Evolutionary conservation across 345 rosid genomes (phyloP).

Genomic region (Linum usitatissimum): DNA sequence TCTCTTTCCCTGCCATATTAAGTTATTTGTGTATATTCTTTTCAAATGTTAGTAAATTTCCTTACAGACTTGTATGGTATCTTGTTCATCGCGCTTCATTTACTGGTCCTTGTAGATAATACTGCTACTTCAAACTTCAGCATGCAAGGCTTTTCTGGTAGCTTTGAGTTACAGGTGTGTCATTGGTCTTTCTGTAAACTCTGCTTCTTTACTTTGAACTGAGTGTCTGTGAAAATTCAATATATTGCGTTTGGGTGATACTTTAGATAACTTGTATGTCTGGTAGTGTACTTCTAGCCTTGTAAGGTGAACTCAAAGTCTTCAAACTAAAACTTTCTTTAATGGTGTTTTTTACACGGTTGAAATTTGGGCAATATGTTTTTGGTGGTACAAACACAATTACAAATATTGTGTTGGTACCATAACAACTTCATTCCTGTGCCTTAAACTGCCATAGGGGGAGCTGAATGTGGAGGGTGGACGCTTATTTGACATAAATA

Average conservation of each 20-base stretch:
- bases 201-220: background rate
- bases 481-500: constrained; percentile 68
- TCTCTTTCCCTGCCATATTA: background rate
- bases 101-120: constrained; percentile 17
- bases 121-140: constrained; percentile 19
- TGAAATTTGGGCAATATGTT: background rate
- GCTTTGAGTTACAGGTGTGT: constrained; percentile 47
- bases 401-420: background rate
- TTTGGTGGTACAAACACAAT: background rate
- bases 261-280: background rate
- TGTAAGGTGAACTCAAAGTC: background rate
- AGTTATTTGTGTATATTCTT: background rate
- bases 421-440: background rate
- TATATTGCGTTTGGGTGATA: background rate
- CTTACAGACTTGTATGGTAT: background rate
- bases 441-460: constrained; percentile 23
- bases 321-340: too few relatives aligned
- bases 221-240: background rate
- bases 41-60: background rate
- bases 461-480: constrained; percentile 57
- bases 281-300: background rate
- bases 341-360: background rate
- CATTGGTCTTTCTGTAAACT: constrained; percentile 6
- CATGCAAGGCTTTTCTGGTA: constrained; percentile 27
- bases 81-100: background rate